Base-by-base conservation (phyloP, 495 filamentous ascomycete species). In the Annulohypoxylon nitens region DNA sequence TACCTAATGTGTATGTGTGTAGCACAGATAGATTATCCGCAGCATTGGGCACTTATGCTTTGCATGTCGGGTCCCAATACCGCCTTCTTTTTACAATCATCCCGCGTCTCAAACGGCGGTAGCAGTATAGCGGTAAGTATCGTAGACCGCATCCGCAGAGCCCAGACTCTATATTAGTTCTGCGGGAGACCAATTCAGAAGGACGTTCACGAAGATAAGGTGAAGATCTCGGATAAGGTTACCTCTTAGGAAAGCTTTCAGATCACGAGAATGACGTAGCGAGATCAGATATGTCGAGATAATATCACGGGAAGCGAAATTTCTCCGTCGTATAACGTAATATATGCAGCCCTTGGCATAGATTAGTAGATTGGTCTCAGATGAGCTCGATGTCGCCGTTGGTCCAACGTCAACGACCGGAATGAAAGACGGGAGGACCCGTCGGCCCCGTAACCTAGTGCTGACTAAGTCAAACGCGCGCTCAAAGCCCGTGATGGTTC, bases 311-410 rank as follows among this genome's bases (percentile, higher is more conserved):
- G 37, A 48, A 51, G 50, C n/a, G 30, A 64, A 48, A 51, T 65
- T 54, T 69, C 66, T 62, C 64, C 61, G 61, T 65, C n/a, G 34
- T 53, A 18, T 53, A 61, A 37, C 50, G 50, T 68, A 23, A 74
- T 66, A 69, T 66, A 61, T 74, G 53, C 66, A 69, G 71, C 30
- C 26, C 61, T 74, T 69, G 55, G 71, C 66, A 30, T 33, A 73
- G 16, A 23, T 51, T 53, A 68, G 34, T 45, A 54, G 60, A 57
- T 26, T 45, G 41, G 43, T 65, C 64, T 48, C 16, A 61, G 66
- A 66, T 62, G 39, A 58, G 33, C 36, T 69, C n/a, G 51, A 57
- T 20, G 43, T 67, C 39, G 53, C 55, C 54, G 43, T 59, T 62
- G 26, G 48, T 64, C 58, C 53, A 73, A 69, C 61, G 66, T 57